These are phyloP conservation scores for Trypanosoma caninum DNA, from an alignment of 208 protist species.

Conservation along the genomic window DNA sequence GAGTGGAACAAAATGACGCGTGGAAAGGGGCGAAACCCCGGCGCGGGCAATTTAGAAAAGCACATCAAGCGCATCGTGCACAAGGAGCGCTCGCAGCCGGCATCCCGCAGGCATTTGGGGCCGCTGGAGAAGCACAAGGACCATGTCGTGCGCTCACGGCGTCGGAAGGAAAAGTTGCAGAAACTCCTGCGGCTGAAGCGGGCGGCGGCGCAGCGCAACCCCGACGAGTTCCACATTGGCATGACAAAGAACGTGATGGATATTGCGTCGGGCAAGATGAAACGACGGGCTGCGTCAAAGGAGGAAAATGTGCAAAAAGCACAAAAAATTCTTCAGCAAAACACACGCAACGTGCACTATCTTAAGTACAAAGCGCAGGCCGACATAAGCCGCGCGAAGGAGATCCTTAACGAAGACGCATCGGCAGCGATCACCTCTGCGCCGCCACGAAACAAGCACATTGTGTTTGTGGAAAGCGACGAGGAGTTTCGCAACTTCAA, in stretches of 20 bases:
- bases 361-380: conserved; percentile 75
- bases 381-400: conserved; percentile 55
- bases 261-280: conserved; percentile 79
- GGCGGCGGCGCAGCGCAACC: conserved; percentile 87
- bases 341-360: conserved; percentile 81
- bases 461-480: conserved; percentile 79
- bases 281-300: conserved; percentile 32
- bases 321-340: conserved; percentile 59
- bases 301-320: conserved; percentile 57
- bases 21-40: conserved; percentile 84
- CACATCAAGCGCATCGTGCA: conserved; percentile 88
- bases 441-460: conserved; percentile 78
- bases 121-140: conserved; percentile 94
- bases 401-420: conserved; percentile 79
- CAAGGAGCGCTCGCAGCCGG: conserved; percentile 88
- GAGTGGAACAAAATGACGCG: conserved; percentile 58
- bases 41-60: conserved; percentile 76
- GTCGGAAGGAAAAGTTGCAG: conserved; percentile 72
- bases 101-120: conserved; percentile 74
- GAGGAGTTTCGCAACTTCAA: conserved; percentile 79
- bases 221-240: conserved; percentile 92
- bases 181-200: conserved; percentile 76
- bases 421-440: conserved; percentile 52
- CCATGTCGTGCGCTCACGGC: conserved; percentile 80
- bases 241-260: conserved; percentile 92